Evolutionary conservation across 2,329 filamentous ascomycete species (phyloP), one percentile per base, ranked within the genome.

Genomic region (Lachnellula subtilissima): DNA sequence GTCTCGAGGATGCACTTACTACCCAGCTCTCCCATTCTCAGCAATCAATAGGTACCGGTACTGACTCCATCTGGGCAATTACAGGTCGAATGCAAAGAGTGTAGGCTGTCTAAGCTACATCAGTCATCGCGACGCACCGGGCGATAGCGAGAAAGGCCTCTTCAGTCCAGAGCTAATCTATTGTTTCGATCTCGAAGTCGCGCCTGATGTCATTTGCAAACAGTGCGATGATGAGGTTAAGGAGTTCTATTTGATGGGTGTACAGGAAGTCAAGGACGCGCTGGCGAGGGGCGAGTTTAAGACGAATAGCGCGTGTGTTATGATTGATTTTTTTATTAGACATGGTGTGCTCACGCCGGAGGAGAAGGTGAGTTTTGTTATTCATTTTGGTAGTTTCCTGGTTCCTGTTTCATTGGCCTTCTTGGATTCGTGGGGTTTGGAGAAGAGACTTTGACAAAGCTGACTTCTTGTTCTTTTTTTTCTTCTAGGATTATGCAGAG

Each of bases 271-370:
- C 4, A 78, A 83, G 67, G 68, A 74, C 52, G 82, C 84, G 1
- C 76, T 96, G 75, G 72, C 77, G 17, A 75, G 75, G 15, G 84
- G 84, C 3, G 83, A 90, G 69, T 96, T 95, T 74, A 96, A 96
- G 76, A 87, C 91, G 0, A 94, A 95, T 66, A 91, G 89, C 64
- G 85, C 87, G 25, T 69, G 87, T 32, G 85, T 93, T 48, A 76
- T 93, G 74, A 77, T 94, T 48, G 90, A 95, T 66, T 96, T 96
- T 70, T 83, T 95, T 64, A 75, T 95, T 47, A 75, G 91, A 23
- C 89, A 91, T 70, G 88, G 88, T 0, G 76, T 90, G 50, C 67
- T 95, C 57, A 92, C 84, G 1, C 72, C 80, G 0, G 88, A 90
- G 67, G 89, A 95, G 73, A 28, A 28, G 7, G 25, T 28, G 7